These are phyloP conservation scores for Sisymbrium altissimum DNA, from an alignment of 345 rosid genomes.

Conservation along the genomic window DNA sequence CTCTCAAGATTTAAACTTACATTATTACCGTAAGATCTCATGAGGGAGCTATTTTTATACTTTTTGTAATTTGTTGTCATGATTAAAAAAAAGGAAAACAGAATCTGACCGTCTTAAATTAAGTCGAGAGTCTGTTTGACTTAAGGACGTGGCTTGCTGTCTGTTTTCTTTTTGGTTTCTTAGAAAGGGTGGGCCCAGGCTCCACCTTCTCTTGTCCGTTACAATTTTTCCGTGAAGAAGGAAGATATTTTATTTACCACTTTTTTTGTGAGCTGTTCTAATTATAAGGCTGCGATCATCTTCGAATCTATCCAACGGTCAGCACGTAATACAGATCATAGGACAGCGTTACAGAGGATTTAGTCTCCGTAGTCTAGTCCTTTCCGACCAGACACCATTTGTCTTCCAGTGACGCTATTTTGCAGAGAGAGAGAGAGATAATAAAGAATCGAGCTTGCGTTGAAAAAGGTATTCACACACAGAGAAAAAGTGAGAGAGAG, in stretches of 20 bases:
- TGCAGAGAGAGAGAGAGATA: background rate
- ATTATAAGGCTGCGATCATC: constrained; percentile 13
- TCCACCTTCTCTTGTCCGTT: constrained; percentile 10
- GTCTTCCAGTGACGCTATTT: background rate
- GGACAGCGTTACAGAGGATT: constrained; percentile 2
- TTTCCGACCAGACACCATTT: background rate
- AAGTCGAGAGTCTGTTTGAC: background rate
- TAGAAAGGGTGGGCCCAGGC: background rate
- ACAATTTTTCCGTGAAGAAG: background rate
- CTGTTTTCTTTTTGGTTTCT: background rate
- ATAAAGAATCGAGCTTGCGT: background rate
- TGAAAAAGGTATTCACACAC: background rate
- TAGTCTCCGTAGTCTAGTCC: background rate
- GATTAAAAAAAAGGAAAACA: background rate
- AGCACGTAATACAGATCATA: background rate
- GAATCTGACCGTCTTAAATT: background rate
- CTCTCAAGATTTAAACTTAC: constrained; percentile 42
- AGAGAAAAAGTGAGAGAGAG: background rate
- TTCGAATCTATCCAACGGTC: background rate
- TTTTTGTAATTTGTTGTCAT: background rate
- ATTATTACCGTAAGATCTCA: background rate
- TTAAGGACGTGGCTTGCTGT: constrained; percentile 11
- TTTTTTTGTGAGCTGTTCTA: constrained; percentile 1
- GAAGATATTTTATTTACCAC: background rate
- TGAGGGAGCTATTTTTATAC: background rate